Conservation (phyloP, 345 rosid genomes). For the Reutealis trisperma region DNA sequence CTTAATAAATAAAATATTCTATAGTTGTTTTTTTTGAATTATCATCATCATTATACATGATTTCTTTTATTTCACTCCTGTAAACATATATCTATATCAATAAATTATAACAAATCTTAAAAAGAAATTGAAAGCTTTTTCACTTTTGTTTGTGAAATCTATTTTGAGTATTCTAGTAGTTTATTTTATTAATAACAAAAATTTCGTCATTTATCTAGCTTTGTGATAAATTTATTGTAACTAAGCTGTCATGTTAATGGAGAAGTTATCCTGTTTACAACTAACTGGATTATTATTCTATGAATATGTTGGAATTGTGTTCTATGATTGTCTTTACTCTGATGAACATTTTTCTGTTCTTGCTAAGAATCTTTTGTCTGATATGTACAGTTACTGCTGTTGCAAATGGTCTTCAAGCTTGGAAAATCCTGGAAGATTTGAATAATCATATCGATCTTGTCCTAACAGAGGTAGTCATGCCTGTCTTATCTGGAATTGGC, state of each 20-base stretch:
- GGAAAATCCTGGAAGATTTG: constrained; percentile 64
- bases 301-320: neutral
- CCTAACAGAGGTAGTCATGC: constrained; percentile 80
- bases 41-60: too few relatives aligned
- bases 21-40: too few relatives aligned
- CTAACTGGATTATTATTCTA: neutral
- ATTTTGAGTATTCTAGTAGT: too few relatives aligned
- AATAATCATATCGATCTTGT: constrained; percentile 64
- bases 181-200: too few relatives aligned
- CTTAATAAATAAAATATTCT: too few relatives aligned
- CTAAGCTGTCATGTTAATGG: neutral
- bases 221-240: too few relatives aligned
- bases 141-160: too few relatives aligned
- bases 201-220: too few relatives aligned
- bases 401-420: constrained; percentile 66
- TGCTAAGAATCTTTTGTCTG: neutral
- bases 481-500: constrained; percentile 64
- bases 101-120: too few relatives aligned
- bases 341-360: neutral
- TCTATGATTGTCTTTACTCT: neutral
- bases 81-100: too few relatives aligned
- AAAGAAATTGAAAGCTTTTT: too few relatives aligned
- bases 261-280: neutral
- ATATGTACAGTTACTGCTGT: constrained; percentile 6
- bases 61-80: too few relatives aligned